Conservation (phyloP, 2,329 filamentous ascomycete species). For the Didymella exigua region DNA sequence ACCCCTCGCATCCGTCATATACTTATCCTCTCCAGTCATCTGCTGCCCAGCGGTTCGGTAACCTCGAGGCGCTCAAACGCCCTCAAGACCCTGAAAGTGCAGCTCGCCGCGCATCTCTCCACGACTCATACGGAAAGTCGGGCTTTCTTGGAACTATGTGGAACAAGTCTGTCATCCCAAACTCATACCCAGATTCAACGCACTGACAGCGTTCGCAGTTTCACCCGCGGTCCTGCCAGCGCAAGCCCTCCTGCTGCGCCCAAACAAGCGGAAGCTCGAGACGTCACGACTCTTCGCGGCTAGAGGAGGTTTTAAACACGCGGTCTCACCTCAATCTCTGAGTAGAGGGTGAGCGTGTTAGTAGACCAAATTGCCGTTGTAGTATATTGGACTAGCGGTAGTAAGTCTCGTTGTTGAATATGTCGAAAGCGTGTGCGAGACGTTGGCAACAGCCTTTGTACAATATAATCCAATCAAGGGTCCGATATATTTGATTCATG, state of each 20-base stretch:
- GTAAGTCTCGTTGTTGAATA: neutral
- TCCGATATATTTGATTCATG: neutral
- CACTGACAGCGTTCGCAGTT: slow-evolving; percentile 33
- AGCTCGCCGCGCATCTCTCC: slow-evolving; percentile 38
- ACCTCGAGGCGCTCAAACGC: slow-evolving; percentile 43
- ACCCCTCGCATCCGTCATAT: neutral
- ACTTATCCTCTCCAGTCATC: slow-evolving; percentile 35
- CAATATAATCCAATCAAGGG: neutral
- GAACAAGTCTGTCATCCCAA: slow-evolving; percentile 36
- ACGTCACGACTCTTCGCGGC: slow-evolving; percentile 35
- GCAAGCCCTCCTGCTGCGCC: slow-evolving; percentile 10
- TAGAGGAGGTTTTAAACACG: slow-evolving; percentile 8
- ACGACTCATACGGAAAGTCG: slow-evolving; percentile 43
- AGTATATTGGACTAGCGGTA: neutral
- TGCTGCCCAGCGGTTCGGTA: slow-evolving; percentile 35
- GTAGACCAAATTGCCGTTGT: neutral
- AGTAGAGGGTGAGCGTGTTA: slow-evolving; percentile 3
- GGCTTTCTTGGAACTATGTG: slow-evolving; percentile 42
- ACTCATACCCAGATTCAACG: no score
- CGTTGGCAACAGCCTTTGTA: slow-evolving; percentile 1
- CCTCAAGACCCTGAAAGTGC: slow-evolving; percentile 36
- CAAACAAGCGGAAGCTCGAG: slow-evolving; percentile 25
- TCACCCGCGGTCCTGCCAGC: slow-evolving; percentile 37
- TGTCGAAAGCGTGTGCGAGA: neutral
- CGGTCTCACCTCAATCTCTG: slow-evolving; percentile 17